phyloP scores from a whole-genome alignment of 768 basidiomycete genomes.

The Lentinula sp. region DNA sequence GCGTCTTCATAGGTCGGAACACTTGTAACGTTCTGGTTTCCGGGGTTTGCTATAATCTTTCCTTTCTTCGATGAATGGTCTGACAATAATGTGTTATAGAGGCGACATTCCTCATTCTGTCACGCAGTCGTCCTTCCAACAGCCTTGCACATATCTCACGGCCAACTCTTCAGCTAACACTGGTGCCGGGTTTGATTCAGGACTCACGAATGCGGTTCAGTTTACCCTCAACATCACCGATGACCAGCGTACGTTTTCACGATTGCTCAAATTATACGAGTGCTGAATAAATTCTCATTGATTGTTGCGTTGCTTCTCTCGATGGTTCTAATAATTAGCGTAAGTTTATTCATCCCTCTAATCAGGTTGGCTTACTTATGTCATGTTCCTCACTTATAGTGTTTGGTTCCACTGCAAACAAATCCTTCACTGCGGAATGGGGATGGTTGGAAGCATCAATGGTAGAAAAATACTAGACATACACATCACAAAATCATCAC shows the following conservation, averaged over 20 bases:
- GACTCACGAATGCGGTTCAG: constrained; percentile 27
- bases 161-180: constrained; percentile 24
- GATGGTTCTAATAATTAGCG: background rate
- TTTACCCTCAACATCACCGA: constrained; percentile 46
- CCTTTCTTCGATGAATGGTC: background rate
- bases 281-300: background rate
- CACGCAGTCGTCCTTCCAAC: constrained; percentile 48
- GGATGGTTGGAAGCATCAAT: constrained; percentile 39
- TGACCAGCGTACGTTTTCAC: constrained; percentile 33
- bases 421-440: constrained; percentile 39
- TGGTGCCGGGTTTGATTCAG: constrained; percentile 49
- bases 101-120: constrained; percentile 40
- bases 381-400: constrained; percentile 22
- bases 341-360: background rate
- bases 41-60: constrained; percentile 24
- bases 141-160: constrained; percentile 45
- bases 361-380: too few relatives aligned
- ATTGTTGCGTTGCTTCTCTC: background rate
- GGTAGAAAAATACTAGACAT: background rate
- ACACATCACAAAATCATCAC: constrained; percentile 5
- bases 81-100: constrained; percentile 22
- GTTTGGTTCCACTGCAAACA: constrained; percentile 56
- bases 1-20: constrained; percentile 15
- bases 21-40: constrained; percentile 49
- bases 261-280: background rate